phyloP scores from a whole-genome alignment of 192 early-diverging fungal species.

The Piromyces sp. region DNA sequence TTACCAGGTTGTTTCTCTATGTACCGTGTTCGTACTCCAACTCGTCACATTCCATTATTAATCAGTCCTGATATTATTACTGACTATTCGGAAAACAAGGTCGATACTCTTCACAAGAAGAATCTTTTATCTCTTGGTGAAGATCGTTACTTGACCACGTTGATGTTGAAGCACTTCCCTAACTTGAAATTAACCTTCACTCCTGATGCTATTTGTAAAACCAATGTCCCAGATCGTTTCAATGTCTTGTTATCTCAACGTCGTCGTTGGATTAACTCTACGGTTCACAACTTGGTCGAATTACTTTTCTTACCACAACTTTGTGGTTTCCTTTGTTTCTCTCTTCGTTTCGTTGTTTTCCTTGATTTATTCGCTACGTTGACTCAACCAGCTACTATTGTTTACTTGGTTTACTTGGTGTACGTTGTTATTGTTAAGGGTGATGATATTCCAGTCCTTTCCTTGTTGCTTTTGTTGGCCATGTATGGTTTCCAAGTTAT shows the following conservation, averaged over 20 bases:
- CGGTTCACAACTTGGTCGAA: conserved; percentile 95
- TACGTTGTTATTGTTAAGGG: conserved; percentile 38
- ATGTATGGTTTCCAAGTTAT: conserved; percentile 81
- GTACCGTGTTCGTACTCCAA: conserved; percentile 86
- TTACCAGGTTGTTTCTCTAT: conserved; percentile 98
- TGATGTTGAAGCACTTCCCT: conserved; percentile 97
- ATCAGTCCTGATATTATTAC: conserved; percentile 73
- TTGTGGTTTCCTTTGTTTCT: conserved; percentile 94
- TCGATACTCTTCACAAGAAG: conserved; percentile 96
- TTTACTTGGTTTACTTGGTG: conserved; percentile 71
- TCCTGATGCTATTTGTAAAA: conserved; percentile 79
- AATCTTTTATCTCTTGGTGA: conserved; percentile 95
- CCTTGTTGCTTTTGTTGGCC: conserved; percentile 64
- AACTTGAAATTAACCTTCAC: conserved; percentile 87
- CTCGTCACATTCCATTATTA: conserved; percentile 76
- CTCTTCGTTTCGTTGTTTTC: conserved; percentile 90
- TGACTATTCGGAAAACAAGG: conserved; percentile 84
- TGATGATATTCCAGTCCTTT: conserved; percentile 51
- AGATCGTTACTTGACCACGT: conserved; percentile 90
- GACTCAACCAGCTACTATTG: conserved; percentile 78
- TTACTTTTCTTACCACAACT: conserved; percentile 80
- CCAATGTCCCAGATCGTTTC: conserved; percentile 87
- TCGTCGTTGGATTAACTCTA: conserved; percentile 99
- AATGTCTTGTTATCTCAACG: conserved; percentile 87
- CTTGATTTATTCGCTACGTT: conserved; percentile 85